Percentiles rank a stretch among this genome's conserved stretches.
Conservation (phyloP, 352 stramenopile species). For the Globisporangium barbulae region DNA sequence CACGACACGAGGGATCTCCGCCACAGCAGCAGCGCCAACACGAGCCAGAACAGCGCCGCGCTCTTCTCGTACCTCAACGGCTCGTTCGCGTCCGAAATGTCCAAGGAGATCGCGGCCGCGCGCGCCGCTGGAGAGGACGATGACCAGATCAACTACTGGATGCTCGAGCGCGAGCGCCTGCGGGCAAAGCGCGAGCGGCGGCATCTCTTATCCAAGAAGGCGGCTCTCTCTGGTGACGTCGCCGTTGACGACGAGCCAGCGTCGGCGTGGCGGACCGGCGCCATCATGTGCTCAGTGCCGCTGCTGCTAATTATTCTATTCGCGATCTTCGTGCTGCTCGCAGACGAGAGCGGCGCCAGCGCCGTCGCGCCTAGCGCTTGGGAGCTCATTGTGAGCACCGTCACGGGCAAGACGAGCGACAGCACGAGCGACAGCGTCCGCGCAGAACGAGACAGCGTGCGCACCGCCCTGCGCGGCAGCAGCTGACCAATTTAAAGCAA, state of each 20-base stretch:
- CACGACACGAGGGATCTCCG: background rate
- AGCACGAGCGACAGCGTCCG: constrained; percentile 6
- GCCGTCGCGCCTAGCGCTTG: constrained; percentile 13
- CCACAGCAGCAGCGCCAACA: constrained; percentile 8
- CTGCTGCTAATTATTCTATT: constrained; percentile 57
- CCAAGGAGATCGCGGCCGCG: constrained; percentile 25
- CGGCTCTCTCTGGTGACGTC: background rate
- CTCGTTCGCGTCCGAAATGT: constrained; percentile 21
- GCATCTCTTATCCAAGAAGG: constrained; percentile 15
- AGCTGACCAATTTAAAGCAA: background rate
- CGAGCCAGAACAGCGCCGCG: background rate
- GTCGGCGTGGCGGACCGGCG: constrained; percentile 47
- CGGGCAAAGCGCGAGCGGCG: constrained; percentile 21
- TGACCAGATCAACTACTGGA: constrained; percentile 68
- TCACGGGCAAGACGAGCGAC: constrained; percentile 18
- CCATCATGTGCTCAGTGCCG: constrained; percentile 73
- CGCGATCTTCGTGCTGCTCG: constrained; percentile 49
- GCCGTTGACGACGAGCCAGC: constrained; percentile 23
- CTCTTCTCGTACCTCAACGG: constrained; percentile 12
- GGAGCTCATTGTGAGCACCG: constrained; percentile 14
- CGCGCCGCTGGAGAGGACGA: constrained; percentile 19
- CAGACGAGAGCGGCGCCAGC: constrained; percentile 23
- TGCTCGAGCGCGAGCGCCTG: constrained; percentile 64
- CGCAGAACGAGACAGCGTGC: constrained; percentile 2
- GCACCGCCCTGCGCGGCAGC: constrained; percentile 13